Base-by-base conservation (phyloP, 2,329 filamentous ascomycete species). In the Penicillium palitans region DNA sequence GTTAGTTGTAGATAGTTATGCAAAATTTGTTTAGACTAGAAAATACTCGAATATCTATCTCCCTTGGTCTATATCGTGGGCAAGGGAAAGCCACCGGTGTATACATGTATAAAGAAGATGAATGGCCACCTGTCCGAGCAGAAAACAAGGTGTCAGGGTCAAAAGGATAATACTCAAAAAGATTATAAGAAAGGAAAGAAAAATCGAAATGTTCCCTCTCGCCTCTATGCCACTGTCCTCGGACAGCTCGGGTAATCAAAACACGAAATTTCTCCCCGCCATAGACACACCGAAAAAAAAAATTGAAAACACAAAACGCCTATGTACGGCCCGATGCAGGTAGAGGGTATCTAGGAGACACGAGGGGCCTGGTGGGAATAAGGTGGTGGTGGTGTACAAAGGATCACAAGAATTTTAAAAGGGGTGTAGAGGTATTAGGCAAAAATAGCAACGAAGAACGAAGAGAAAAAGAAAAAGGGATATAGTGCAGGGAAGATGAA, bases 331-430 rank as follows among this genome's bases (percentile, higher is more conserved):
- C 64, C 58, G 55, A 54, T 60, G 60, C 61, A 52, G 47, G 55
- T 59, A 58, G 62, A 63, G 66, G 66, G 66, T 68, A 61, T 67
- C 55, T 57, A 59, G 50, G 50, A 66, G 63, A 66, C 59, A 61
- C 54, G 48, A 55, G 52, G 46, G 29, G 46, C 47, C 55, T 41
- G 49, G 33, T n/a, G 41, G 7, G 12, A 47, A 46, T 17, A 50
- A 33, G 33, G 21, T 42, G 50, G 17, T 47, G 42, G 10, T 59
- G 42, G 47, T 57, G 46, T 57, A 57, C 53, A 59, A 59, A 57
- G 27, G 5, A 51, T 47, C 31, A 33, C 19, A 42, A 33, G 35
- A 25, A 9, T 52, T 53, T 47, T 53, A 37, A 24, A 54, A 42
- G 50, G 25, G 13, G 33, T 25, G 51, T 55, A 55, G 33, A 39